A percentile compares a stretch with the other conserved stretches of the same genome.
phyloP scores from a whole-genome alignment of 78 protist species.

The Monocercomonoides exilis region DNA sequence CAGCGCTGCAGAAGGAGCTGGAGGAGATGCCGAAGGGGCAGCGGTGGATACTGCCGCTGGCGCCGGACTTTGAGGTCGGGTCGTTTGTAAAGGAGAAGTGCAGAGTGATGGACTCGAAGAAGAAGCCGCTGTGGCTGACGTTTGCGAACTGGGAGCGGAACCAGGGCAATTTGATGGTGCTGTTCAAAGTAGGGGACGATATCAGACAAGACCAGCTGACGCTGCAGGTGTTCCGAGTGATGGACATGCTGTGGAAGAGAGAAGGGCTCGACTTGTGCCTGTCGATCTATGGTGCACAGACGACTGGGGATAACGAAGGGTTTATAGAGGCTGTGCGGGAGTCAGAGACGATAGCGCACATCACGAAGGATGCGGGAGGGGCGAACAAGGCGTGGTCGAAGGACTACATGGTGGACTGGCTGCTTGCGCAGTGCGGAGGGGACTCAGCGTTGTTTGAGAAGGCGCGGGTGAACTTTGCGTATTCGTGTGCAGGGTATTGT shows the following conservation, averaged over 20 bases:
- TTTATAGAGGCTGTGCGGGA: slow-evolving; percentile 72
- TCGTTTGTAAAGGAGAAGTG: slow-evolving; percentile 39
- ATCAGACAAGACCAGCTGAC: slow-evolving; percentile 80
- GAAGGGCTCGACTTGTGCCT: slow-evolving; percentile 55
- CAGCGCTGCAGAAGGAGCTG: neutral
- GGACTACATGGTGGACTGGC: slow-evolving; percentile 47
- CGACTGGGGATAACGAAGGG: slow-evolving; percentile 73
- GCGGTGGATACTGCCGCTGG: slow-evolving; percentile 26
- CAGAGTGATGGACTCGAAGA: slow-evolving; percentile 62
- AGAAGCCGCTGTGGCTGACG: slow-evolving; percentile 23
- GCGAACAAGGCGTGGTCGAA: slow-evolving; percentile 59
- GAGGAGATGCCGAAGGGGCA: slow-evolving; percentile 20
- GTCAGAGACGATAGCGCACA: slow-evolving; percentile 64
- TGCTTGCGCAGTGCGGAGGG: slow-evolving; percentile 33
- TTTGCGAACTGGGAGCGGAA: slow-evolving; percentile 22
- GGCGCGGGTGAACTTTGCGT: slow-evolving; percentile 65
- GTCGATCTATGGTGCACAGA: slow-evolving; percentile 54
- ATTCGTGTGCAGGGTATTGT: slow-evolving; percentile 80
- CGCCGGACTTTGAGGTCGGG: neutral
- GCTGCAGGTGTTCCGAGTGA: slow-evolving; percentile 69
- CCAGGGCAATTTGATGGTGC: neutral
- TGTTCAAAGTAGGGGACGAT: slow-evolving; percentile 69
- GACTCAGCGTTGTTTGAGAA: slow-evolving; percentile 25
- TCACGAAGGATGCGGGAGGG: slow-evolving; percentile 67
- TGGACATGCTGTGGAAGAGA: slow-evolving; percentile 75